Conservation (phyloP, 164 flowering plant species). For the Akebia trifoliata region DNA sequence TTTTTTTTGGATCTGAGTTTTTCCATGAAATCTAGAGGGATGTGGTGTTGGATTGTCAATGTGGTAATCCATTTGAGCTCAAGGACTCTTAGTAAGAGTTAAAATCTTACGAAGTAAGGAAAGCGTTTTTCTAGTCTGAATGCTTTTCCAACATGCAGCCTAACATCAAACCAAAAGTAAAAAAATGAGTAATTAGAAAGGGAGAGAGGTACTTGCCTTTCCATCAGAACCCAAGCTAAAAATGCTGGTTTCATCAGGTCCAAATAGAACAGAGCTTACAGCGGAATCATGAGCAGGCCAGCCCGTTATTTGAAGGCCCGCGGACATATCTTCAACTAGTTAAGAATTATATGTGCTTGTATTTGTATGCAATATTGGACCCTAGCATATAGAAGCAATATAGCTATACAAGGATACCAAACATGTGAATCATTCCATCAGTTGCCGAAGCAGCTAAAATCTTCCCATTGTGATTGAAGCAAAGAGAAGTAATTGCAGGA, state of each 20-base stretch:
- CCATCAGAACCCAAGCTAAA: conserved; percentile 92
- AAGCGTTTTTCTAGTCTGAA: no score
- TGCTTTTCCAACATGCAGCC: not conserved
- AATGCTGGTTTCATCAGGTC: conserved; percentile 92
- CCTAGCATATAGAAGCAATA: not conserved
- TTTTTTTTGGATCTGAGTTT: no score
- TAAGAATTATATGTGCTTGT: no score
- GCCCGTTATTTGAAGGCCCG: conserved; percentile 93
- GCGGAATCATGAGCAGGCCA: conserved; percentile 99
- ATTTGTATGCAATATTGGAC: not conserved
- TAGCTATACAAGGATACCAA: conserved; percentile 69
- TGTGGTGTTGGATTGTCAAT: no score
- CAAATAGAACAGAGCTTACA: conserved; percentile 81
- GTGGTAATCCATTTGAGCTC: no score
- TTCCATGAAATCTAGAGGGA: no score
- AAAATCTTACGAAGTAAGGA: not conserved
- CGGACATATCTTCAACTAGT: conserved; percentile 74
- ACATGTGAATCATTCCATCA: conserved; percentile 99
- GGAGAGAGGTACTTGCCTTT: conserved; percentile 51
- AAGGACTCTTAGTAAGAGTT: no score
- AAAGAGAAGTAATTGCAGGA: conserved; percentile 86
- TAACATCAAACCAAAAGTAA: not conserved
- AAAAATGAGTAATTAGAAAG: not conserved
- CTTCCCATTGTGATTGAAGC: conserved; percentile 97
- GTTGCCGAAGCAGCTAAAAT: conserved; percentile 89